Percentiles rank a stretch among this genome's conserved stretches.
phyloP scores from a whole-genome alignment of 257 asterid genomes.

The Solanum sparsipilum region DNA sequence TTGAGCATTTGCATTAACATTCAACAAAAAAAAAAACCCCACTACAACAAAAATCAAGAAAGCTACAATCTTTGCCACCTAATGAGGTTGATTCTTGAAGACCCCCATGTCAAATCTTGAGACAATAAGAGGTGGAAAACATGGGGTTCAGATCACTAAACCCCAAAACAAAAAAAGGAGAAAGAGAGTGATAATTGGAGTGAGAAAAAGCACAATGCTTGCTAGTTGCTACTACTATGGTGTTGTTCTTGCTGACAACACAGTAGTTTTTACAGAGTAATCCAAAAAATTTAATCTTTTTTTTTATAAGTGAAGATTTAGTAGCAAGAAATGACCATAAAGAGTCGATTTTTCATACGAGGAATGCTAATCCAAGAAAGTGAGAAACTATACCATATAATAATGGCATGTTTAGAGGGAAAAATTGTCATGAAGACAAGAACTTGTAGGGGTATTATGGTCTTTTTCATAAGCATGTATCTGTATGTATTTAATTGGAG shows the following conservation, averaged over 20 bases:
- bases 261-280: background rate
- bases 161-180: constrained; percentile 2
- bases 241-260: background rate
- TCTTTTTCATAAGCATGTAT: background rate
- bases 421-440: background rate
- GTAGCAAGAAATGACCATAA: constrained; percentile 10
- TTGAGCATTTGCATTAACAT: constrained; percentile 9
- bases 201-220: constrained; percentile 20
- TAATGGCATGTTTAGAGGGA: background rate
- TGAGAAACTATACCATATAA: background rate
- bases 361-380: background rate
- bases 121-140: constrained; percentile 6
- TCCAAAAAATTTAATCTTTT: background rate
- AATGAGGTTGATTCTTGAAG: constrained; percentile 6
- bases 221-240: background rate
- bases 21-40: background rate
- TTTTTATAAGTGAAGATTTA: constrained; percentile 1
- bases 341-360: constrained; percentile 12
- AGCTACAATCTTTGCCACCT: constrained; percentile 2
- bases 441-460: background rate
- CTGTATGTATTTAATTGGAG: background rate
- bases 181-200: constrained; percentile 33
- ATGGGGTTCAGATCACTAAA: constrained; percentile 2
- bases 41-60: constrained; percentile 3
- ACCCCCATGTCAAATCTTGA: constrained; percentile 24